phyloP scores from a whole-genome alignment of 345 rosid species.

The Physaria fendleri region DNA sequence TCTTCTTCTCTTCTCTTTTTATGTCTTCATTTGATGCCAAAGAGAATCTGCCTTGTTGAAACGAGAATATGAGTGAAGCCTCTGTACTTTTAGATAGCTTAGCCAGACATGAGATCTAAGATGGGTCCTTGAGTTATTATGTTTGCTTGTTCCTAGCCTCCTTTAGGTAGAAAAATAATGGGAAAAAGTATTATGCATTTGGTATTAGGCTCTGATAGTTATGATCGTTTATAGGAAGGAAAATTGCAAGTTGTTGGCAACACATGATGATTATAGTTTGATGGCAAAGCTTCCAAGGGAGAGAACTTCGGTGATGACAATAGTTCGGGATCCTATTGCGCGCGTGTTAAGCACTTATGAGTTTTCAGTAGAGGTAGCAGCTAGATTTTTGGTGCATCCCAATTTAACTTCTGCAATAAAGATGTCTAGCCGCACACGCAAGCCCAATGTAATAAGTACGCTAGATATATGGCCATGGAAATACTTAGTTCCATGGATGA shows the following conservation, averaged over 20 bases:
- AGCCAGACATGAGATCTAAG: no score
- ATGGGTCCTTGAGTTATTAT: no score
- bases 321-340: constrained; percentile 80
- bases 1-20: background rate
- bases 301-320: constrained; percentile 82
- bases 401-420: constrained; percentile 69
- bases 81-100: no score
- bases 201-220: no score
- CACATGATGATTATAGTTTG: constrained; percentile 98
- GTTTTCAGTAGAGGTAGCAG: constrained; percentile 91
- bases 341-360: constrained; percentile 92
- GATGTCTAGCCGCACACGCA: constrained; percentile 66
- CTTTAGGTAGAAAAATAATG: no score
- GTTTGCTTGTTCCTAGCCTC: no score
- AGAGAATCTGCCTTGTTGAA: background rate
- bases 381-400: constrained; percentile 95
- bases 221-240: no score
- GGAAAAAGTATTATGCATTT: no score
- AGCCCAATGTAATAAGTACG: constrained; percentile 65
- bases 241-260: constrained; percentile 72
- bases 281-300: constrained; percentile 75
- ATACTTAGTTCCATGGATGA: constrained; percentile 97
- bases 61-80: no score
- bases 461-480: constrained; percentile 99
- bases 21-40: no score